These are phyloP conservation scores for Rhododendron williamsianum DNA, from an alignment of 148 eudicot species.

Conservation along the genomic window DNA sequence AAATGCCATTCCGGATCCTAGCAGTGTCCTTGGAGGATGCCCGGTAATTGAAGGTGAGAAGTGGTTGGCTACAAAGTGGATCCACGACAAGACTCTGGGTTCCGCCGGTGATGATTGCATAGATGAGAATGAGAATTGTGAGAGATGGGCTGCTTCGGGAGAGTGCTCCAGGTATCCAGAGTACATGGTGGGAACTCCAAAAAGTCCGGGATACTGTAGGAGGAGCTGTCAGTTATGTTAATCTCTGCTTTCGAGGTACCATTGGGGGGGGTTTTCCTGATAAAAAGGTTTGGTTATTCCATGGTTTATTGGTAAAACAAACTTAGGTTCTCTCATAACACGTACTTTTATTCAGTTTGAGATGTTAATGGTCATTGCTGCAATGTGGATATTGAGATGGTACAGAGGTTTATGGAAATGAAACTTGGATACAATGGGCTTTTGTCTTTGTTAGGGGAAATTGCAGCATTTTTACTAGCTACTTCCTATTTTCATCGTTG, in stretches of 20 bases:
- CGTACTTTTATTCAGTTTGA: neutral
- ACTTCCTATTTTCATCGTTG: no score
- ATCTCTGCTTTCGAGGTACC: neutral
- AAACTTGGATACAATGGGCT: neutral
- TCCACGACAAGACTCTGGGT: constrained; percentile 38
- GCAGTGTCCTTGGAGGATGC: constrained; percentile 80
- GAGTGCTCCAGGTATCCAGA: constrained; percentile 82
- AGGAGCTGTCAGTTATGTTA: constrained; percentile 1
- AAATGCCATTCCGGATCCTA: constrained; percentile 58
- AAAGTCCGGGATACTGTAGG: constrained; percentile 9
- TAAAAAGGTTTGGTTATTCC: neutral
- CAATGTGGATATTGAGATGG: neutral
- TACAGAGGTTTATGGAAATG: neutral
- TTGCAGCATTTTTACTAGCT: neutral
- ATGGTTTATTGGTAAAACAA: neutral
- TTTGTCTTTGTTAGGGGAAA: neutral
- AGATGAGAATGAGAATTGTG: constrained; percentile 63
- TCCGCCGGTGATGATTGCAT: constrained; percentile 37
- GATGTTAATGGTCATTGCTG: neutral
- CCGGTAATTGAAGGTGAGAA: constrained; percentile 25
- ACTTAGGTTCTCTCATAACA: neutral
- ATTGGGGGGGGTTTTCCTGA: neutral
- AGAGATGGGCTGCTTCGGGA: constrained; percentile 87
- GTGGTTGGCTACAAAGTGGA: neutral
- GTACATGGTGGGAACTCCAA: constrained; percentile 81